Evolutionary conservation across 1,284 basidiomycete genomes (phyloP).

Genomic region (Somion occarium): DNA sequence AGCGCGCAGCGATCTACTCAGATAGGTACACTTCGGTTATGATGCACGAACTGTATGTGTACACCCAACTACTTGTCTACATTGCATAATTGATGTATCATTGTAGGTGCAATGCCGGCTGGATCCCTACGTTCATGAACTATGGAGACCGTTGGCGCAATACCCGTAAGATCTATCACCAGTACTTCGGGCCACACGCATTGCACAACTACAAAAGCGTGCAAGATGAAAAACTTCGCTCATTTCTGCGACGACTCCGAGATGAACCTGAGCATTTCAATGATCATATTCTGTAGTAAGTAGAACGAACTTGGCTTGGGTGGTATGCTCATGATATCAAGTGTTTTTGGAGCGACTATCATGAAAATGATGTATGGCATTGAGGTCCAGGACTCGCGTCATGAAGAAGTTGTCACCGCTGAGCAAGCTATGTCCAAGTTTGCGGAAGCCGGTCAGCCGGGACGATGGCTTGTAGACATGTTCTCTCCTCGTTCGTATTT

Average conservation of each 20-base stretch:
- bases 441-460: background rate
- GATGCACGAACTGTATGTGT: too few species aligned
- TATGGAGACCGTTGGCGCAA: too few species aligned
- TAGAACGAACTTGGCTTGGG: background rate
- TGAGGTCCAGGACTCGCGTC: constrained; percentile 2
- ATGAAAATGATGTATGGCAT: constrained; percentile 10
- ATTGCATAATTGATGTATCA: too few species aligned
- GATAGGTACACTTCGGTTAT: too few species aligned
- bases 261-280: constrained; percentile 33
- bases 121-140: too few species aligned
- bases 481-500: constrained; percentile 2
- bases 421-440: constrained; percentile 5
- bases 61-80: too few species aligned
- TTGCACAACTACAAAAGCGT: too few species aligned
- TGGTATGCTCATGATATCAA: background rate
- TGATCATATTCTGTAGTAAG: constrained; percentile 41
- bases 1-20: too few species aligned
- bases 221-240: too few species aligned
- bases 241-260: constrained; percentile 34
- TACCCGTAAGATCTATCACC: too few species aligned
- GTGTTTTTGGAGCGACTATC: constrained; percentile 7
- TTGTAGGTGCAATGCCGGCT: too few species aligned
- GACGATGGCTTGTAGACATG: constrained; percentile 5
- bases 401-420: background rate
- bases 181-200: too few species aligned